Evolutionary conservation across 148 eudicot genomes (phyloP).

Genomic region (Amaranthus palmeri): DNA sequence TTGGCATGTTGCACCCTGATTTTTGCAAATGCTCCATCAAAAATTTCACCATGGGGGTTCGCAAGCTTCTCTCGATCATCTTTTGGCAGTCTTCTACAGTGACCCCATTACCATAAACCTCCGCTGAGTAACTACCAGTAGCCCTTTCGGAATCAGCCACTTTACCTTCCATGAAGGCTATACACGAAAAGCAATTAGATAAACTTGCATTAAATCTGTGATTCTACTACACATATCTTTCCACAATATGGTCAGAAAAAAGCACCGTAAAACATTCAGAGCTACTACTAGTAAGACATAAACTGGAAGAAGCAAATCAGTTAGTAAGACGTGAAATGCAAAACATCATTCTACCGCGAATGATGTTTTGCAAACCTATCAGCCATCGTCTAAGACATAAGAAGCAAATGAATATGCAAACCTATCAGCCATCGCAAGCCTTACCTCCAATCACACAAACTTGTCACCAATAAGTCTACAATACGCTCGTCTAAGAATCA

Average conservation of each 20-base stretch:
- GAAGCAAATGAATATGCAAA: neutral
- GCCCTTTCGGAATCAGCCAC: conserved; percentile 8
- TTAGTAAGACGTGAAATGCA: neutral
- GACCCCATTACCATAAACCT: conserved; percentile 25
- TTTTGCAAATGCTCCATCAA: conserved; percentile 64
- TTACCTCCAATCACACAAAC: neutral
- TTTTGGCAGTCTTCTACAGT: conserved; percentile 45
- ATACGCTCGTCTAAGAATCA: neutral
- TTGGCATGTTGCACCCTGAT: conserved; percentile 59
- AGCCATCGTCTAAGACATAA: neutral
- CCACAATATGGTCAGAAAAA: no score
- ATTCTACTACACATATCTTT: no score
- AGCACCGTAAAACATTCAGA: neutral
- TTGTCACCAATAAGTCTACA: neutral
- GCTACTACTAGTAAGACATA: neutral
- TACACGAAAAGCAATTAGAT: neutral
- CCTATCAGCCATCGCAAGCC: neutral
- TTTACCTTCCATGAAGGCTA: conserved; percentile 20
- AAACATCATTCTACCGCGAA: no score
- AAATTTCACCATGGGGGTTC: conserved; percentile 80
- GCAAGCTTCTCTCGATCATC: conserved; percentile 44
- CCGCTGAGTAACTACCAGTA: conserved; percentile 10
- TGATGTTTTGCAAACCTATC: no score
- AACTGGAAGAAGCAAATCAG: neutral
- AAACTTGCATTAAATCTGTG: neutral